Evolutionary conservation across 768 basidiomycete species (phyloP).

Genomic region (Suillus subaureus): DNA sequence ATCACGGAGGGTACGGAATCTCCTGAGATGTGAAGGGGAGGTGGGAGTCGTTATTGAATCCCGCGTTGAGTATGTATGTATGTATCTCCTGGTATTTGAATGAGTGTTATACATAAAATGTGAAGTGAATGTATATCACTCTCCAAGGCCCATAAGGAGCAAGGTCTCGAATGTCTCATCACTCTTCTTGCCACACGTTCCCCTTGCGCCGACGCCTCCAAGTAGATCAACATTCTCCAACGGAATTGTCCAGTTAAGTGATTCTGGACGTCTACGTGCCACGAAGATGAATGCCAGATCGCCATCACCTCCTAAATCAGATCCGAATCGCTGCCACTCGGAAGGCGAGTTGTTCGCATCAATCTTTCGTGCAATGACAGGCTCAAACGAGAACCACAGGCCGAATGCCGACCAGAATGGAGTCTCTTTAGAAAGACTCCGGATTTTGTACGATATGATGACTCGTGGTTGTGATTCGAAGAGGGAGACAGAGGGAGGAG

Average conservation of each 20-base stretch:
- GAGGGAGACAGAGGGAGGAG: slow-evolving; percentile 41
- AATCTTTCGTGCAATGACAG: slow-evolving; percentile 44
- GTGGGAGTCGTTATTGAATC: not conserved
- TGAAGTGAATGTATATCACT: not conserved
- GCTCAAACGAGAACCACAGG: slow-evolving; percentile 69
- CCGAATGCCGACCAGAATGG: slow-evolving; percentile 83
- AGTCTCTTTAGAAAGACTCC: slow-evolving; percentile 71
- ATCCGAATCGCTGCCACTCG: slow-evolving; percentile 46
- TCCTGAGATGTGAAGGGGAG: not conserved
- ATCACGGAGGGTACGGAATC: slow-evolving; percentile 15
- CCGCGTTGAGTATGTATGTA: not conserved
- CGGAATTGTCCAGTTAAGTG: slow-evolving; percentile 59
- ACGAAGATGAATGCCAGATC: slow-evolving; percentile 62
- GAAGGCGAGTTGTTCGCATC: not conserved
- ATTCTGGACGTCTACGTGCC: slow-evolving; percentile 58
- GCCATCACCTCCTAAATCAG: slow-evolving; percentile 26
- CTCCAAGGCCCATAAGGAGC: slow-evolving; percentile 43
- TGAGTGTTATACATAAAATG: too few relatives aligned
- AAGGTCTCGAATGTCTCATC: slow-evolving; percentile 78
- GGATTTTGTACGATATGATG: slow-evolving; percentile 75
- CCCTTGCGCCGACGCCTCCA: slow-evolving; percentile 55
- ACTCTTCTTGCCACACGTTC: slow-evolving; percentile 44
- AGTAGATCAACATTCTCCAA: slow-evolving; percentile 55
- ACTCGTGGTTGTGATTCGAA: slow-evolving; percentile 34
- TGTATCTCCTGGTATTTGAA: not conserved